A percentile compares a stretch with the other conserved stretches of the same genome.
Conservation (phyloP, 2,329 filamentous ascomycete species). For the Neonectria punicea region DNA sequence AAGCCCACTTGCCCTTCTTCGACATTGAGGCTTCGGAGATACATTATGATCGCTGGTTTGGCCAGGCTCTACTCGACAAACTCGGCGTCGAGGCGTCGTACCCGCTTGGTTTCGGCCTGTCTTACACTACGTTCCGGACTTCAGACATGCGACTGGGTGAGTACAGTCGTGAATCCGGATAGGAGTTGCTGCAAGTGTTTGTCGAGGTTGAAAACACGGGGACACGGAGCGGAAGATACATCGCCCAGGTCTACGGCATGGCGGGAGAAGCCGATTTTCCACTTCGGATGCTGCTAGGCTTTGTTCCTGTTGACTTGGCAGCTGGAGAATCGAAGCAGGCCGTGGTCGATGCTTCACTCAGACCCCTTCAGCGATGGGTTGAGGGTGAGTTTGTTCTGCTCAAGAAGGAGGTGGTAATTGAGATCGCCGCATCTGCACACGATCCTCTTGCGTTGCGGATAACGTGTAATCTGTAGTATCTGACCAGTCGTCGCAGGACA, state of each 20-base stretch:
- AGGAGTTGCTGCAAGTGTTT: background rate
- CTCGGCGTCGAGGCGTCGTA: slow-evolving; percentile 13
- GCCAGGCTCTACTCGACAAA: no score
- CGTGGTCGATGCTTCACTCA: background rate
- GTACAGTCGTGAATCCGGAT: background rate
- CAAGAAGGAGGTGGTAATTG: no score
- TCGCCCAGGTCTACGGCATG: slow-evolving; percentile 35
- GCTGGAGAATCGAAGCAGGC: slow-evolving; percentile 1
- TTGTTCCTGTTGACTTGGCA: slow-evolving; percentile 13
- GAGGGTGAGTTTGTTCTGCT: background rate
- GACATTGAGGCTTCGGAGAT: no score
- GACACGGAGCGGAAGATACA: slow-evolving; percentile 3
- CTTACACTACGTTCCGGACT: slow-evolving; percentile 29
- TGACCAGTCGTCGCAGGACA: no score
- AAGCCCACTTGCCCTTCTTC: no score
- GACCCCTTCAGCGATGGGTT: slow-evolving; percentile 25
- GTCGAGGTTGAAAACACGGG: slow-evolving; percentile 26
- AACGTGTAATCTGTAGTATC: no score
- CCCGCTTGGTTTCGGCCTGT: slow-evolving; percentile 36
- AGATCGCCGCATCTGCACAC: no score
- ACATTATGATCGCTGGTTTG: no score
- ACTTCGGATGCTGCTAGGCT: slow-evolving; percentile 24
- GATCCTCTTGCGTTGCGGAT: no score
- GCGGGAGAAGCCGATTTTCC: slow-evolving; percentile 9
- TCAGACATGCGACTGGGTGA: background rate